Percentiles rank a stretch among this genome's conserved stretches.
phyloP scores from a whole-genome alignment of 129 eudicot species.

The Saposhnikovia divaricata region DNA sequence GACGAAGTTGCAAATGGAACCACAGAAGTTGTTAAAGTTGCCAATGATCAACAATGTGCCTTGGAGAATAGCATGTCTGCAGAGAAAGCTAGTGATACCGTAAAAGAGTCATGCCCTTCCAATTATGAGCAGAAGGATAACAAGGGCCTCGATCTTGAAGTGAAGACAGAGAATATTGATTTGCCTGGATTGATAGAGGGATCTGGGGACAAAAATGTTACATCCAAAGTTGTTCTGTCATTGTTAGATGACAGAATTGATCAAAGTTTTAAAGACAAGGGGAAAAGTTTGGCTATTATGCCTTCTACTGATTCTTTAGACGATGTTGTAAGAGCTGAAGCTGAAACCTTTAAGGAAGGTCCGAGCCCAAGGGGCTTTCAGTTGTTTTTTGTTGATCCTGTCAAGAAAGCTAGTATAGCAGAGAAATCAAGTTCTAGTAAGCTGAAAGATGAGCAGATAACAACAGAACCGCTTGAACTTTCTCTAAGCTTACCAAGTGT shows the following conservation, averaged over 20 bases:
- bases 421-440: conserved; percentile 32
- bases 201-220: conserved; percentile 20
- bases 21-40: conserved; percentile 19
- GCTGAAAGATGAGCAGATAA: conserved; percentile 55
- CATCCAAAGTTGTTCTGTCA: conserved; percentile 26
- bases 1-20: conserved; percentile 25
- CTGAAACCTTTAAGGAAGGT: conserved; percentile 52
- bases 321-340: conserved; percentile 19
- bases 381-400: conserved; percentile 63
- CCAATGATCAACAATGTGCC: conserved; percentile 18
- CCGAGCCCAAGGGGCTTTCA: conserved; percentile 77
- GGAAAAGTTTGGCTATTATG: conserved; percentile 52
- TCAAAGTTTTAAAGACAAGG: conserved; percentile 67
- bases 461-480: conserved; percentile 70
- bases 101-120: conserved; percentile 18
- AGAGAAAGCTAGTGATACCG: conserved; percentile 24
- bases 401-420: conserved; percentile 41
- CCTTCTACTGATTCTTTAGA: conserved; percentile 20
- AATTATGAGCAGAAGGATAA: conserved; percentile 29
- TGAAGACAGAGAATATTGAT: conserved; percentile 27
- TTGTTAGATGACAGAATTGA: conserved; percentile 32
- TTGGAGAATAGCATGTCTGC: conserved; percentile 19
- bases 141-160: conserved; percentile 29
- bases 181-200: conserved; percentile 20
- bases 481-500: conserved; percentile 95